phyloP scores from a whole-genome alignment of 2,329 filamentous ascomycete species.

The Ophiostoma perfectum region DNA sequence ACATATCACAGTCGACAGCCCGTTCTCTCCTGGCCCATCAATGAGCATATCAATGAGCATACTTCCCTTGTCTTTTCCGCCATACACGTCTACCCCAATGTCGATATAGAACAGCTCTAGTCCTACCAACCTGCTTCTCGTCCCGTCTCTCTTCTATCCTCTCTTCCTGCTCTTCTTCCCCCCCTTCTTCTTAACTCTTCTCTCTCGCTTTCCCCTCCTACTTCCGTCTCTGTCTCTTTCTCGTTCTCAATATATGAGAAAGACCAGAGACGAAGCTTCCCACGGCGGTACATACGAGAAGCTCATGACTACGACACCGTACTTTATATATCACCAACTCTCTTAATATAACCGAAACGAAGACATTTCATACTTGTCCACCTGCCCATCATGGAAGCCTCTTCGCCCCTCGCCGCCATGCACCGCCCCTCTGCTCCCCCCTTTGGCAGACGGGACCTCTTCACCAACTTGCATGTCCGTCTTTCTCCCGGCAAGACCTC shows the following conservation, averaged over 20 bases:
- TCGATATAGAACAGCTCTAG: conserved; percentile 18
- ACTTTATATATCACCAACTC: conserved; percentile 12
- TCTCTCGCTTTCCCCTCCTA: not conserved
- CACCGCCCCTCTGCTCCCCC: conserved; percentile 62
- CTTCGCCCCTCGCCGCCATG: conserved; percentile 90
- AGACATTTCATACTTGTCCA: not conserved
- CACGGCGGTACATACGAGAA: not conserved
- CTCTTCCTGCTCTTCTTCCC: not conserved
- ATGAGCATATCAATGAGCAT: conserved; percentile 15
- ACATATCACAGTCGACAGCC: conserved; percentile 2
- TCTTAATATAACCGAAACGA: not conserved
- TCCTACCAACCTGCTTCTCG: conserved; percentile 12
- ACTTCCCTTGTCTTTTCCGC: not conserved
- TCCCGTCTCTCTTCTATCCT: not conserved
- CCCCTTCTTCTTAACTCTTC: not conserved
- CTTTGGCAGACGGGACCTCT: conserved; percentile 55
- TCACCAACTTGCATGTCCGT: conserved; percentile 44
- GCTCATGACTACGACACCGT: conserved; percentile 13
- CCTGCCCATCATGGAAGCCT: conserved; percentile 68
- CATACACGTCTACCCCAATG: conserved; percentile 8
- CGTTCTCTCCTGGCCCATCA: not conserved
- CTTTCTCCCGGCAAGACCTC: conserved; percentile 50
- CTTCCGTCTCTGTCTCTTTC: not conserved
- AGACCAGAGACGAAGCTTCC: conserved; percentile 1
- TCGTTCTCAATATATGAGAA: not conserved